Percentiles rank a stretch among this genome's conserved stretches.
Evolutionary conservation across 2,329 filamentous ascomycete genomes (phyloP).

Genomic region (Aureobasidium sp.): DNA sequence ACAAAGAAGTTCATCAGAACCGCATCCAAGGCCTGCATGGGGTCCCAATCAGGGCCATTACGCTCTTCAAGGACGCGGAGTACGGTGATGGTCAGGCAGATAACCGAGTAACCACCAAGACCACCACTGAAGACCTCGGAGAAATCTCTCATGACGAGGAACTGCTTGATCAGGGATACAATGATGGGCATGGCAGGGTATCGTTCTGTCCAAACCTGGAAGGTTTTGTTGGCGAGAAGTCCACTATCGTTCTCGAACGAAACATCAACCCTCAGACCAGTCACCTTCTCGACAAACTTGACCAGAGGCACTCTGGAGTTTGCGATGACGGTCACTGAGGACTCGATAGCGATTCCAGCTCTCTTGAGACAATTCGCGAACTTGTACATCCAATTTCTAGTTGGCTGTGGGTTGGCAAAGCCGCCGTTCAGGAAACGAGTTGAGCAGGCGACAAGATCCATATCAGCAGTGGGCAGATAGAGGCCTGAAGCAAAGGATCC

Average conservation of each 20-base stretch:
- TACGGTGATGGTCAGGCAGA: constrained; percentile 86
- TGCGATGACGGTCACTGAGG: constrained; percentile 60
- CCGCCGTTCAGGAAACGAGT: constrained; percentile 50
- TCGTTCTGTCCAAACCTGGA: constrained; percentile 67
- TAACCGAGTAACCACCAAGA: constrained; percentile 88
- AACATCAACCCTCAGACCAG: constrained; percentile 78
- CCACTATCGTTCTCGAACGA: constrained; percentile 91
- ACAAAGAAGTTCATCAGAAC: constrained; percentile 81
- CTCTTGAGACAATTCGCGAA: constrained; percentile 55
- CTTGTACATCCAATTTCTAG: constrained; percentile 43
- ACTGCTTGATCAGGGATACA: constrained; percentile 86
- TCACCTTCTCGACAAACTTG: constrained; percentile 76
- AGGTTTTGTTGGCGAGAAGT: constrained; percentile 71
- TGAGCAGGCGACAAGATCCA: constrained; percentile 82
- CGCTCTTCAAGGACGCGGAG: constrained; percentile 71
- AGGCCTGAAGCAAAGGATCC: constrained; percentile 83
- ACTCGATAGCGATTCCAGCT: constrained; percentile 50
- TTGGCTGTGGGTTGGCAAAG: constrained; percentile 27
- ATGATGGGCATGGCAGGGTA: constrained; percentile 83
- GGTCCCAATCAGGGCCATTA: constrained; percentile 10
- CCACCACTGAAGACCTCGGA: constrained; percentile 91
- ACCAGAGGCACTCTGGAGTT: constrained; percentile 82
- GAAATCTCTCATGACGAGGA: constrained; percentile 77
- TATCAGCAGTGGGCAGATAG: constrained; percentile 74
- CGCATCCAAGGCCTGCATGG: constrained; percentile 15